Percentiles rank a stretch among this genome's conserved stretches.
phyloP scores from a whole-genome alignment of 331 rosid species.

The Saraca asoca region DNA sequence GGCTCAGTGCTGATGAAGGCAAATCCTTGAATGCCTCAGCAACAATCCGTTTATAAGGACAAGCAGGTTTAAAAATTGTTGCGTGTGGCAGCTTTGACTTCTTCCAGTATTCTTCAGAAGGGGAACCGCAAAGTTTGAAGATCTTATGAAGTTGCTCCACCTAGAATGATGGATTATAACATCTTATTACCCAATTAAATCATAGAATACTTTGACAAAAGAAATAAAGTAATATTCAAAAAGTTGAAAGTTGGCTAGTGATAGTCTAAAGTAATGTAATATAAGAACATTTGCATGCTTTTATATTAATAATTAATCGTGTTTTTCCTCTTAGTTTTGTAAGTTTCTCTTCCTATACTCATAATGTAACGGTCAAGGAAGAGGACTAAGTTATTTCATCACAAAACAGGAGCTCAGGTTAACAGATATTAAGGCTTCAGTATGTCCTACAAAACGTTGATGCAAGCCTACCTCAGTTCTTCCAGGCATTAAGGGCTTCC shows the following conservation, averaged over 20 bases:
- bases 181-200: slow-evolving; percentile 29
- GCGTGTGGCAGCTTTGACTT: slow-evolving; percentile 83
- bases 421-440: slow-evolving; percentile 7
- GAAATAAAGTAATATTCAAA: neutral
- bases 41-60: slow-evolving; percentile 73
- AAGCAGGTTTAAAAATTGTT: slow-evolving; percentile 79
- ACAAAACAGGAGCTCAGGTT: slow-evolving; percentile 15
- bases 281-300: no score
- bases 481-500: slow-evolving; percentile 91
- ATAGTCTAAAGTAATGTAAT: neutral
- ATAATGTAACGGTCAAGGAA: slow-evolving; percentile 4
- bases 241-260: slow-evolving; percentile 1
- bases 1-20: slow-evolving; percentile 61
- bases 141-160: slow-evolving; percentile 94
- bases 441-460: slow-evolving; percentile 25
- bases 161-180: slow-evolving; percentile 40
- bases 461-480: slow-evolving; percentile 70
- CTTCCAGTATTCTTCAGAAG: slow-evolving; percentile 92
- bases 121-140: slow-evolving; percentile 90
- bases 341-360: slow-evolving; percentile 30
- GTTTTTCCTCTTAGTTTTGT: slow-evolving; percentile 5
- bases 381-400: slow-evolving; percentile 2
- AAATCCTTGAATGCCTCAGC: slow-evolving; percentile 69
- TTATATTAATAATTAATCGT: no score
- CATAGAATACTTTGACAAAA: slow-evolving; percentile 16